Evolutionary conservation across 1,139 yeast genomes (phyloP).

Genomic region (Pichia sp.): DNA sequence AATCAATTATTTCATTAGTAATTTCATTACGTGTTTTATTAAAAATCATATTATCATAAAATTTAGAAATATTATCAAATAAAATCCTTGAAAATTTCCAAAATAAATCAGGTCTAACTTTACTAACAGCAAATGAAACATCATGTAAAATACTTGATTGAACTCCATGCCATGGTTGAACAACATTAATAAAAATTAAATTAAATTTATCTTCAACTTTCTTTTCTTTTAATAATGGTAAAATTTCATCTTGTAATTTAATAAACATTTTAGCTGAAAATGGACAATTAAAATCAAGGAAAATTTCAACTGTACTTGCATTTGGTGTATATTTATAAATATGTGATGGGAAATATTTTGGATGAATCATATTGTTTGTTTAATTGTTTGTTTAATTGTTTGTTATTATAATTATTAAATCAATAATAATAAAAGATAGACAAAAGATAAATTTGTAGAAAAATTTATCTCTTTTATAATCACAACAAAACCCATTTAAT

Average conservation of each 20-base stretch:
- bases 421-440: too few species aligned
- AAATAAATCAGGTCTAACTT: conserved; percentile 50
- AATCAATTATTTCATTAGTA: conserved; percentile 47
- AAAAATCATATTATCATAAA: conserved; percentile 57
- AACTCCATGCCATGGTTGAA: conserved; percentile 81
- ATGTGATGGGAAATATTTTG: conserved; percentile 21
- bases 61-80: conserved; percentile 46
- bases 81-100: conserved; percentile 57
- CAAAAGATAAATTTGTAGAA: too few species aligned
- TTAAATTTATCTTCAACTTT: conserved; percentile 46
- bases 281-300: conserved; percentile 76
- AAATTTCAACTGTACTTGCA: conserved; percentile 42
- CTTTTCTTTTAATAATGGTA: conserved; percentile 45
- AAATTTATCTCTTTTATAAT: too few species aligned
- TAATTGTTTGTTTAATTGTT: too few species aligned
- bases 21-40: conserved; percentile 51
- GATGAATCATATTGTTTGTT: conserved; percentile 14
- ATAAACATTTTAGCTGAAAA: conserved; percentile 60
- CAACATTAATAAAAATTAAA: conserved; percentile 56
- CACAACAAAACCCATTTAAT: too few species aligned
- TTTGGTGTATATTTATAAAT: conserved; percentile 10
- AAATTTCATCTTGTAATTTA: conserved; percentile 46
- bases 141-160: conserved; percentile 63
- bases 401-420: too few species aligned
- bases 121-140: conserved; percentile 63